Conservation (phyloP, 768 basidiomycete genomes). For the Chalciporus piperatus region DNA sequence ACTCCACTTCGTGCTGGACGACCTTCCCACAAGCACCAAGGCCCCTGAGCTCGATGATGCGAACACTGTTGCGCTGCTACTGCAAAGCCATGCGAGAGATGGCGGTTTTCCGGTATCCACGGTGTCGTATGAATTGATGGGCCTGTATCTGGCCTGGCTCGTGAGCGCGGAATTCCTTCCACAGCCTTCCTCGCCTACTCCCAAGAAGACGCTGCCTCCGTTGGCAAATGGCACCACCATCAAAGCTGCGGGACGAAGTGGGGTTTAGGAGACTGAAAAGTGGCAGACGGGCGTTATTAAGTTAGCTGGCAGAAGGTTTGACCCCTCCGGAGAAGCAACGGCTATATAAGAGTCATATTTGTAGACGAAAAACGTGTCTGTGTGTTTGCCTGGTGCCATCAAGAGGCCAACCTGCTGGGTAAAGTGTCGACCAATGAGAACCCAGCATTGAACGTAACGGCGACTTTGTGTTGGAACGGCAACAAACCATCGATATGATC, state of each 20-base stretch:
- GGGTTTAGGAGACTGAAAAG: conserved; percentile 34
- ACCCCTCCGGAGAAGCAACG: not conserved
- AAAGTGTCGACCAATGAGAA: too few relatives aligned
- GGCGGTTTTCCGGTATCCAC: conserved; percentile 41
- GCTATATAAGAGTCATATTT: not conserved
- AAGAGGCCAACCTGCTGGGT: too few relatives aligned
- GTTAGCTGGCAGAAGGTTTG: not conserved
- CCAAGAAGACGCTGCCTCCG: conserved; percentile 48
- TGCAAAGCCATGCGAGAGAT: conserved; percentile 40
- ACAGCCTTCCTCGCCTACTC: conserved; percentile 38
- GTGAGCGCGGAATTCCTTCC: conserved; percentile 81
- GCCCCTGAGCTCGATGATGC: conserved; percentile 85
- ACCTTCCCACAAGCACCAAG: conserved; percentile 95
- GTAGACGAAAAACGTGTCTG: not conserved
- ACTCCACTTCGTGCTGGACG: conserved; percentile 95
- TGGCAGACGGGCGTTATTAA: not conserved
- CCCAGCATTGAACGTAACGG: not conserved
- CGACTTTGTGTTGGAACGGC: not conserved
- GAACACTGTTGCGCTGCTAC: conserved; percentile 66
- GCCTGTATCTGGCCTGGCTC: conserved; percentile 90
- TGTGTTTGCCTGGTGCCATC: too few relatives aligned
- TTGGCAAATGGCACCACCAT: conserved; percentile 39
- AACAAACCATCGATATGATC: not conserved
- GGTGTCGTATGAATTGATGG: conserved; percentile 76
- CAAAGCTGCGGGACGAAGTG: conserved; percentile 71